Conservation (phyloP, 1,284 basidiomycete species). For the Sanghuangporus baumii region DNA sequence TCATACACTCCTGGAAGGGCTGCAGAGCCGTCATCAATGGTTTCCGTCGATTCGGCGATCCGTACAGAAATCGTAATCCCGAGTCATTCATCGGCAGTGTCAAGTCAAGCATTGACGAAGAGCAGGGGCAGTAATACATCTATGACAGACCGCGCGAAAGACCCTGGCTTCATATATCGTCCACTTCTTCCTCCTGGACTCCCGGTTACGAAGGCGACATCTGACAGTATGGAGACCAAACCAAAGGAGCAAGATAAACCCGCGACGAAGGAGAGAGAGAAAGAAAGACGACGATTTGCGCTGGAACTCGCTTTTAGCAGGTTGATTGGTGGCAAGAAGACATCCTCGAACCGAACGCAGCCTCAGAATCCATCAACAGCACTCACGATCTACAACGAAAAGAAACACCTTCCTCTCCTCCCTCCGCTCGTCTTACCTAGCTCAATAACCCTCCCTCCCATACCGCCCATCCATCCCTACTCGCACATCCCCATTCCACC, state of each 20-base stretch:
- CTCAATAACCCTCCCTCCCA: background rate
- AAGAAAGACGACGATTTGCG: background rate
- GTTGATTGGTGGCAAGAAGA: background rate
- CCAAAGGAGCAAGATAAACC: background rate
- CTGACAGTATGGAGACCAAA: background rate
- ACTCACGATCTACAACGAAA: background rate
- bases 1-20: background rate
- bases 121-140: background rate
- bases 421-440: background rate
- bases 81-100: background rate
- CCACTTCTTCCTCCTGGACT: background rate
- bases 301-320: background rate
- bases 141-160: background rate
- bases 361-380: background rate
- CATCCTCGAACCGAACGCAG: background rate
- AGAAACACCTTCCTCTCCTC: background rate
- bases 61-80: background rate
- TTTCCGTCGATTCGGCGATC: background rate
- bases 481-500: background rate
- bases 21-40: background rate
- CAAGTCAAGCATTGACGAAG: background rate
- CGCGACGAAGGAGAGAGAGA: background rate
- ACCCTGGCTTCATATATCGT: background rate
- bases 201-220: background rate
- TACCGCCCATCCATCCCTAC: background rate